Percentiles rank a stretch among this genome's conserved stretches.
phyloP scores from a whole-genome alignment of 202 grass and related monocot species.

The Tripidium arundinaceum region DNA sequence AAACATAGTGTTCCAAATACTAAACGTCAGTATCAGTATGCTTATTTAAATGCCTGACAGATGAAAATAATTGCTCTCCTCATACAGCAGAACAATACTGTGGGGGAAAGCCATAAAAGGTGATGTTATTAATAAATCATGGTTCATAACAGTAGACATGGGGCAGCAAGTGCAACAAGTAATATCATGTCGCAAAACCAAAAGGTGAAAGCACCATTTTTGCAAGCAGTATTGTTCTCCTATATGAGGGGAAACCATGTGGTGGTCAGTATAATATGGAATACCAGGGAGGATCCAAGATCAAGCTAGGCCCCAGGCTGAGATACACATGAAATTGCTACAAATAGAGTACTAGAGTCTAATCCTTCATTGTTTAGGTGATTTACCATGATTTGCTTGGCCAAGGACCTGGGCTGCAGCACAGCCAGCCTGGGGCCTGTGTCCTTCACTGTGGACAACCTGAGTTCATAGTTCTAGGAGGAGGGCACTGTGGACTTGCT shows the following conservation, averaged over 20 bases:
- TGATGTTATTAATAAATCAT: neutral
- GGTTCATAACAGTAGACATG: neutral
- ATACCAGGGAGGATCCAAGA: neutral
- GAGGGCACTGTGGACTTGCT: neutral
- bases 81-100: neutral
- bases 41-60: slow-evolving; percentile 2
- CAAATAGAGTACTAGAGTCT: neutral
- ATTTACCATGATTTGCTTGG: neutral
- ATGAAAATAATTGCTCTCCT: neutral
- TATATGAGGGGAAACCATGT: neutral
- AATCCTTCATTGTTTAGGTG: neutral
- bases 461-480: neutral
- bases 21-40: neutral
- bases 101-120: neutral
- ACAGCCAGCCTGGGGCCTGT: neutral
- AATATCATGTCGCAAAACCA: neutral
- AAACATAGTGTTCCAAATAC: slow-evolving; percentile 25
- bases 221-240: neutral
- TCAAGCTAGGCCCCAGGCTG: neutral
- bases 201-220: neutral
- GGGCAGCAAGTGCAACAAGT: neutral
- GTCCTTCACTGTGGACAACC: neutral
- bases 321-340: neutral
- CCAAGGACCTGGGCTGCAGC: neutral
- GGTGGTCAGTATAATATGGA: neutral